Conservation (phyloP, 164 flowering plant genomes). For the Chloranthus sessilifolius region DNA sequence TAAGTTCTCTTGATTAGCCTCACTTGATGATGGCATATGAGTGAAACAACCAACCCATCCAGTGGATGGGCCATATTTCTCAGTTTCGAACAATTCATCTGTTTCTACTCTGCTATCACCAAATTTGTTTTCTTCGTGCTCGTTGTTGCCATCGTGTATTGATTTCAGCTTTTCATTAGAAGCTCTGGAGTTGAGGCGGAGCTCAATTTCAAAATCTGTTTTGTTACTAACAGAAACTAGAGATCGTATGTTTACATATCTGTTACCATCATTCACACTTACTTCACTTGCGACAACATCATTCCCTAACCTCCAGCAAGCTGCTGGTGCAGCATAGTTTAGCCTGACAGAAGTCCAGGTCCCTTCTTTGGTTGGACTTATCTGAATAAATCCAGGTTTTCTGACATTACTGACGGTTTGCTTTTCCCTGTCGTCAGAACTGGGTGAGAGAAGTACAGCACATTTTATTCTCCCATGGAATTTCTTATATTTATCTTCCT, state of each 20-base stretch:
- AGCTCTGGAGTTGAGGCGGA: conserved; percentile 47
- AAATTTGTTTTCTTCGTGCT: conserved; percentile 18
- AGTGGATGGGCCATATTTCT: conserved; percentile 41
- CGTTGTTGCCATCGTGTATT: conserved; percentile 17
- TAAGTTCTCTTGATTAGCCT: conserved; percentile 15
- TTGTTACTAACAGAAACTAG: conserved; percentile 73
- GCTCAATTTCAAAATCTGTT: conserved; percentile 66
- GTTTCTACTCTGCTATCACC: conserved; percentile 21
- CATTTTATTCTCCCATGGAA: conserved; percentile 54
- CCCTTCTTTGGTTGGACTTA: conserved; percentile 77
- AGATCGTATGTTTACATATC: conserved; percentile 82
- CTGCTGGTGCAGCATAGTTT: conserved; percentile 93
- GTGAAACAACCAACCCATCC: conserved; percentile 55
- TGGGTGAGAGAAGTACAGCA: conserved; percentile 44
- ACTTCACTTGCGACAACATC: conserved; percentile 96
- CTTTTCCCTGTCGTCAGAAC: conserved; percentile 34
- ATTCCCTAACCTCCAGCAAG: conserved; percentile 90
- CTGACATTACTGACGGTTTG: conserved; percentile 17
- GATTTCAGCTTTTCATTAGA: conserved; percentile 19
- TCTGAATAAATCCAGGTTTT: conserved; percentile 70
- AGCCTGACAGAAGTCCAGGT: conserved; percentile 93
- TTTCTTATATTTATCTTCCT: conserved; percentile 18
- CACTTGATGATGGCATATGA: conserved; percentile 5
- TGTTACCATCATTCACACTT: conserved; percentile 61
- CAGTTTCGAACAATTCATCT: conserved; percentile 65